These are phyloP conservation scores for Rosa rugosa DNA, from an alignment of 306 rosid species.

Conservation along the genomic window DNA sequence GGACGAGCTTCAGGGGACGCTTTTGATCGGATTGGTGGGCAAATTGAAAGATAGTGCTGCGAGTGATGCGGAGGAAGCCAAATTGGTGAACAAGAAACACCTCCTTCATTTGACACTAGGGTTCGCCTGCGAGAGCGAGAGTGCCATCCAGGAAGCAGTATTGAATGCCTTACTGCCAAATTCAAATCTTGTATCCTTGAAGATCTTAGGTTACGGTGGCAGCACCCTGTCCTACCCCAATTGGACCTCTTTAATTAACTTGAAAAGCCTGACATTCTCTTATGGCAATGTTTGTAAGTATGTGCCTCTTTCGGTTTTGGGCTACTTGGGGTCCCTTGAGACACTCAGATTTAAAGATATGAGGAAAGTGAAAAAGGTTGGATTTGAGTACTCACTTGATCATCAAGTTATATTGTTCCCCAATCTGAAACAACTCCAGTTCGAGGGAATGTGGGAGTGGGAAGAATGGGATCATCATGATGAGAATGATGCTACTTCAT, in stretches of 20 bases:
- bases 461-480: neutral
- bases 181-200: neutral
- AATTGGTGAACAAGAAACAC: neutral
- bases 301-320: neutral
- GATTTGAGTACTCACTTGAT: neutral
- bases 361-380: neutral
- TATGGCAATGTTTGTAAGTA: too few relatives aligned
- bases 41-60: too few relatives aligned
- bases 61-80: neutral
- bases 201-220: neutral
- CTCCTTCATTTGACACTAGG: neutral
- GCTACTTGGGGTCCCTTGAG: neutral
- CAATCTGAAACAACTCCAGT: neutral
- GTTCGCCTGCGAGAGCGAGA: rapidly evolving
- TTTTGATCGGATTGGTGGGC: rapidly evolving
- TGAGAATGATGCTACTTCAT: neutral
- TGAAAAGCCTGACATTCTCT: too few relatives aligned
- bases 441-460: rapidly evolving
- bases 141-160: neutral
- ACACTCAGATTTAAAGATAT: rapidly evolving
- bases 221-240: neutral
- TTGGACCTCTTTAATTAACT: neutral
- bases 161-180: neutral
- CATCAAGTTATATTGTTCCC: neutral
- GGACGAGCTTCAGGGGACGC: neutral